These are phyloP conservation scores for Morella rubra DNA, from an alignment of 306 rosid genomes.

Conservation along the genomic window DNA sequence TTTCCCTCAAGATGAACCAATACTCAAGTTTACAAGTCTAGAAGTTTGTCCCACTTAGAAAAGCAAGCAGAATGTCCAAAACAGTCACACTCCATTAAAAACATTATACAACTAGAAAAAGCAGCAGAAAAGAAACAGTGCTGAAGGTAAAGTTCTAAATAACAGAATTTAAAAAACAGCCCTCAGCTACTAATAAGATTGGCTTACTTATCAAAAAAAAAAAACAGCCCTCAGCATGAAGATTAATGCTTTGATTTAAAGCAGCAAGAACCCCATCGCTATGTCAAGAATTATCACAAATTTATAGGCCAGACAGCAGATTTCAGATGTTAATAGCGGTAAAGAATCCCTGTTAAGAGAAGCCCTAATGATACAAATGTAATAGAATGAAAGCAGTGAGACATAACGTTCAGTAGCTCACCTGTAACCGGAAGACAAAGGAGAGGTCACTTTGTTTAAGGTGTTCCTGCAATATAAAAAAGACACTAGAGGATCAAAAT, in stretches of 20 bases:
- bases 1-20: background rate
- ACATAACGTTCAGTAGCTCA: slow-evolving; percentile 34
- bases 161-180: background rate
- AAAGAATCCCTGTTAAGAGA: background rate
- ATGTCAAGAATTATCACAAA: background rate
- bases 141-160: background rate
- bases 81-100: too few relatives aligned
- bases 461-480: slow-evolving; percentile 66
- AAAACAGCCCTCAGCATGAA: background rate
- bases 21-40: background rate
- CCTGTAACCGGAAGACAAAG: slow-evolving; percentile 97
- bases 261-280: background rate
- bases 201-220: too few relatives aligned
- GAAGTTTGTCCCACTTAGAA: background rate
- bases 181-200: too few relatives aligned
- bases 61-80: too few relatives aligned
- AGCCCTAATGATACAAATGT: slow-evolving; percentile 1
- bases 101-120: background rate
- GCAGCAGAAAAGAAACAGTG: background rate
- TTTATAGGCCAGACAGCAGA: background rate
- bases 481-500: slow-evolving; percentile 1
- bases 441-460: slow-evolving; percentile 85
- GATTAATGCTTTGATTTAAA: background rate
- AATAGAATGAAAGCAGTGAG: slow-evolving; percentile 8
- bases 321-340: background rate